A percentile compares a stretch with the other conserved stretches of the same genome.
phyloP scores from a whole-genome alignment of 768 basidiomycete genomes.

The Suillus weaverae region DNA sequence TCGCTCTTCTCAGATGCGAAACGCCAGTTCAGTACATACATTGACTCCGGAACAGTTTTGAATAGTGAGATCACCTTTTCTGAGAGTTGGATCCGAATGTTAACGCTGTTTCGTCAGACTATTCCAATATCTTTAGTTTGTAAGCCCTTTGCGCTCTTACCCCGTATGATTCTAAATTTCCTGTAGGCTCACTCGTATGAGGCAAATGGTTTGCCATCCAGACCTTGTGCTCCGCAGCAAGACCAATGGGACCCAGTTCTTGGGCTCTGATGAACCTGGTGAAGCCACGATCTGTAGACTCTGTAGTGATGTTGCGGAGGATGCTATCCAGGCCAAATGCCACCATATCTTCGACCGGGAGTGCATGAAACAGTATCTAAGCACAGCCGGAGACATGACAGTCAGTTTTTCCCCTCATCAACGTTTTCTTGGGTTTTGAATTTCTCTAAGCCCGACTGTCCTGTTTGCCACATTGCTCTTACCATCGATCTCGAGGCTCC shows the following conservation, averaged over 20 bases:
- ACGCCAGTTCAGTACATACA: slow-evolving; percentile 87
- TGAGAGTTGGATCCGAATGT: slow-evolving; percentile 1
- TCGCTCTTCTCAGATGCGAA: slow-evolving; percentile 92
- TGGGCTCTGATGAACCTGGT: slow-evolving; percentile 50
- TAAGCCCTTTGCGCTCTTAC: slow-evolving; percentile 33
- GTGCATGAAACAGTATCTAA: slow-evolving; percentile 92
- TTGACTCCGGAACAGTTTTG: slow-evolving; percentile 85
- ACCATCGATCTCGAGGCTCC: slow-evolving; percentile 97
- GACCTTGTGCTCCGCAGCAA: slow-evolving; percentile 91
- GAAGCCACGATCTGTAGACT: slow-evolving; percentile 89
- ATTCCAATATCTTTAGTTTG: slow-evolving; percentile 87
- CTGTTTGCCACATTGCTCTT: slow-evolving; percentile 88
- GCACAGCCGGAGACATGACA: slow-evolving; percentile 63
- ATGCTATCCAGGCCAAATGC: slow-evolving; percentile 93
- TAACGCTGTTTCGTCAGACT: slow-evolving; percentile 47
- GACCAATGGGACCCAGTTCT: slow-evolving; percentile 65
- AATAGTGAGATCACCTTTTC: slow-evolving; percentile 65
- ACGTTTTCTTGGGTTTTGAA: neutral
- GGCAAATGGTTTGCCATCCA: slow-evolving; percentile 94
- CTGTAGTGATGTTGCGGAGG: slow-evolving; percentile 97
- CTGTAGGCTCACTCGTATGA: slow-evolving; percentile 86
- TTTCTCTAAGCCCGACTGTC: slow-evolving; percentile 74
- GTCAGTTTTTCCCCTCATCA: slow-evolving; percentile 39
- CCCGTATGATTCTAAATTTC: slow-evolving; percentile 15
- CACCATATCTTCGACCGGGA: slow-evolving; percentile 94